Base-by-base conservation (phyloP, 2,329 filamentous ascomycete genomes). In the Stemphylium beticola region DNA sequence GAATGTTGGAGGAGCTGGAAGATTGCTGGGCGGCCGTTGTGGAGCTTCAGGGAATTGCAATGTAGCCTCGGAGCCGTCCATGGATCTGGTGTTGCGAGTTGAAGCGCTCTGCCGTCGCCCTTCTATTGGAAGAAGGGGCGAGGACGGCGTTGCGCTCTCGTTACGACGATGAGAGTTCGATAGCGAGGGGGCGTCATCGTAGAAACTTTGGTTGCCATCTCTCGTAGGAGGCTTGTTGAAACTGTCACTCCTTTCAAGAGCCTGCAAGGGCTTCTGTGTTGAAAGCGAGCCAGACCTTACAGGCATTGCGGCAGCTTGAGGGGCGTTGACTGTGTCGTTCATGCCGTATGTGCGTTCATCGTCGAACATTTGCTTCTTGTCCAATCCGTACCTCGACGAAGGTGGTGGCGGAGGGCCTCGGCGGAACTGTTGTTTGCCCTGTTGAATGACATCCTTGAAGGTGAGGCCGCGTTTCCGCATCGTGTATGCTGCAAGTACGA, bases 391-490 rank as follows among this genome's bases (percentile, higher is more conserved):
- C 42, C 68, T 68, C 29, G 51, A 50, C 4, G 64, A 52, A 3
- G 61, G 55, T 11, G 68, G 63, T 43, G 64, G 64, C 15, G 65
- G 62, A 17, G 63, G 55, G 29, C 64, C 61, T 40, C 66, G 61
- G 20, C 62, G 58, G 10, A 68, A 47, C 50, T 64, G 62, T 34
- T 62, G 53, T 49, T 62, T 72, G 24, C 62, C 61, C 6, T 64
- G 66, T 34, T 60, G 61, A 20, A 74, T 29, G 11, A 69, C 61
- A 53, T 74, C 66, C 15, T 42, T 47, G 33, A 76, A 58, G n/a
- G 69, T 64, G 24, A 76, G 45, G n/a, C 72, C 71, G 20, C 73
- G 72, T 55, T 72, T 74, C 36, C 74, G 69, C 73, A 76, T 73
- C 0, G 69, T 73, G 46, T 75, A 71, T 12, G 76, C 55, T 22